Base-by-base conservation (phyloP, 768 basidiomycete genomes). In the Pleurotus eryngii region DNA sequence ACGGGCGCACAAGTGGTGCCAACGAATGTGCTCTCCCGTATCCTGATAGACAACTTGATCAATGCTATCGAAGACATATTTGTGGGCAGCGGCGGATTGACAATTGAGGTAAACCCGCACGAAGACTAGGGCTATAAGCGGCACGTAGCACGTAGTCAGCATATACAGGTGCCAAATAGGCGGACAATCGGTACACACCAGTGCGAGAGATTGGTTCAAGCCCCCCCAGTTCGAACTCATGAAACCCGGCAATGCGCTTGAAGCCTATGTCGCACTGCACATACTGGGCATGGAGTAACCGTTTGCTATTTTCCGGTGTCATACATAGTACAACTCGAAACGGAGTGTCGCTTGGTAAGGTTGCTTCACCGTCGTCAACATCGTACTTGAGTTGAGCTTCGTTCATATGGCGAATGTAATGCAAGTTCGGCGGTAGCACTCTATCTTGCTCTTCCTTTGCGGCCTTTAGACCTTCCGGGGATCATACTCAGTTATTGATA, bases 181-280 rank as follows among this genome's bases (percentile, higher is more conserved):
- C 26, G 9, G 24, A 14, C 26, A 48, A 61, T 35, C 12, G 17
- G 2, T 20, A 53, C 61, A 8, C 45, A 67, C 67, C 66, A 12
- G 65, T 67, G 39, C 64, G 58, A 0, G 48, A 26, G 22, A 61
- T 55, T 5, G 35, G 46, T 39, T 70, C 64, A 9, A 60, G 22
- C 9, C 59, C 50, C 5, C 60, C 64, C 2, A 72, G 30, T 48
- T 70, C 67, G 54, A 71, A 71, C 56, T 71, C 67, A 11, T 60
- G 30, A 51, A 63, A 69, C 0, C 62, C 69, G n/a, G 62, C 49
- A 15, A 68, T 56, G 3, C 65, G 55, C 49, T 64, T 64, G 61
- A 66, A 68, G 2, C 12, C 61, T 45, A 70, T 70, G 49, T 71
- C 64, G 43, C 67, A 65, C 38, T 68, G 67, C 1, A 69, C 20